These are phyloP conservation scores for Clonostachys byssicola DNA, from an alignment of 2,329 filamentous ascomycete species.

Conservation along the genomic window DNA sequence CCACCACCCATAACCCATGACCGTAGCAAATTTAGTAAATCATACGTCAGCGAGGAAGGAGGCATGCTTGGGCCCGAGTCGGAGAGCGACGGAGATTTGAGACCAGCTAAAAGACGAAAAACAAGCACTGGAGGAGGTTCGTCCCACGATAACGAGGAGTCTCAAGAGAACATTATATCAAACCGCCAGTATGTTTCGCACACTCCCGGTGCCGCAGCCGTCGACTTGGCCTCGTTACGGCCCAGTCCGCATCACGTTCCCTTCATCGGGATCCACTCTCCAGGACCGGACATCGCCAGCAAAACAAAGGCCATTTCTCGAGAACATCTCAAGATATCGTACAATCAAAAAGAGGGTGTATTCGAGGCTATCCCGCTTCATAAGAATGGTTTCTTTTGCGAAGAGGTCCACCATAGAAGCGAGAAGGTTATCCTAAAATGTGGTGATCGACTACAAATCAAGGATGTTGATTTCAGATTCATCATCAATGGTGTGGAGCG, in stretches of 20 bases:
- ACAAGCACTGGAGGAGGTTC: slow-evolving; percentile 37
- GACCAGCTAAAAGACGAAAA: slow-evolving; percentile 42
- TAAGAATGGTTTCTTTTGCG: slow-evolving; percentile 66
- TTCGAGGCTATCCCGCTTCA: slow-evolving; percentile 62
- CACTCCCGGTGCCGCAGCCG: slow-evolving; percentile 52
- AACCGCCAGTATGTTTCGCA: slow-evolving; percentile 59
- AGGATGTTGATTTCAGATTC: slow-evolving; percentile 65
- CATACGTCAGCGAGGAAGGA: slow-evolving; percentile 66
- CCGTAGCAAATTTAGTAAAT: slow-evolving; percentile 54
- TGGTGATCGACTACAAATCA: slow-evolving; percentile 66
- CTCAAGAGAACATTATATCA: slow-evolving; percentile 42
- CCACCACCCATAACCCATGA: slow-evolving; percentile 45
- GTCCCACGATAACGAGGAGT: slow-evolving; percentile 35
- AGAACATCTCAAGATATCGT: slow-evolving; percentile 69
- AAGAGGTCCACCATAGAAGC: slow-evolving; percentile 50
- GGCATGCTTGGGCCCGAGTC: slow-evolving; percentile 64
- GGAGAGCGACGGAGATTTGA: slow-evolving; percentile 47
- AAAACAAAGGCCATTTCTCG: slow-evolving; percentile 72
- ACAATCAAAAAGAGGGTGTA: slow-evolving; percentile 55
- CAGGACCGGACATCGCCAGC: slow-evolving; percentile 52
- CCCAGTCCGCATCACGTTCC: slow-evolving; percentile 60
- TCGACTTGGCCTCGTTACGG: slow-evolving; percentile 55
- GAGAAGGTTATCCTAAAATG: slow-evolving; percentile 55
- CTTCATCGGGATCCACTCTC: slow-evolving; percentile 70
- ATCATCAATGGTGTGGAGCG: slow-evolving; percentile 60